phyloP scores from a whole-genome alignment of 108 stramenopile species.

The Schizochytrium sp. region DNA sequence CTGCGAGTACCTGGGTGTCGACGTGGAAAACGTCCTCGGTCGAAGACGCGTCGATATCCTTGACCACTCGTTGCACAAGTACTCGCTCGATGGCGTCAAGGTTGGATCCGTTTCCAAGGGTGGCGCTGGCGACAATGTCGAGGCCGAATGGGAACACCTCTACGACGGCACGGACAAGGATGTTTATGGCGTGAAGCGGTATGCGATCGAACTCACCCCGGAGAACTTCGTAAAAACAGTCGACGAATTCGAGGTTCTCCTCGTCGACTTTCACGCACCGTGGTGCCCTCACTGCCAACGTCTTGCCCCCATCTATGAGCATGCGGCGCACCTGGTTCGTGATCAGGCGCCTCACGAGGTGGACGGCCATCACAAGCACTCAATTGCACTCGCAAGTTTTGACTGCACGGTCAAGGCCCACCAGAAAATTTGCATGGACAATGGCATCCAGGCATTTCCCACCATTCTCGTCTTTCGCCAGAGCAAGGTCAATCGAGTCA shows the following conservation, averaged over 20 bases:
- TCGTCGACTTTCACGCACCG: conserved; percentile 27
- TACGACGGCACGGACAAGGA: background rate
- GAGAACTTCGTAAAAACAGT: background rate
- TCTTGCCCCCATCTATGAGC: conserved; percentile 1
- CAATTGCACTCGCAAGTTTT: background rate
- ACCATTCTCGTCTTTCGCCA: conserved; percentile 15
- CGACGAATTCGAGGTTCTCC: background rate
- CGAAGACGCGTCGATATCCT: background rate
- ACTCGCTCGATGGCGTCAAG: background rate
- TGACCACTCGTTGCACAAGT: background rate
- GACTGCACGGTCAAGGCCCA: background rate
- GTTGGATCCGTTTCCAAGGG: background rate
- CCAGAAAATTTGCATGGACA: background rate
- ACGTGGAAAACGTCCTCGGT: background rate
- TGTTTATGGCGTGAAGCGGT: background rate
- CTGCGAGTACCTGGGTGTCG: background rate
- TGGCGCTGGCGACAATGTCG: too few species aligned
- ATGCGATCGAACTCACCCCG: background rate
- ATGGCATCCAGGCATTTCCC: background rate
- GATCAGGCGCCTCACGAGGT: background rate
- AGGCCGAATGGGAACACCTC: background rate
- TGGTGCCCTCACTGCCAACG: conserved; percentile 20
- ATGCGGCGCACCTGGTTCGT: background rate
- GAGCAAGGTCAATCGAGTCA: background rate
- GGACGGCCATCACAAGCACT: conserved; percentile 4